Evolutionary conservation across 805 yeast species (phyloP), one percentile per base, ranked within the genome.

Genomic region (Millerago galiae): DNA sequence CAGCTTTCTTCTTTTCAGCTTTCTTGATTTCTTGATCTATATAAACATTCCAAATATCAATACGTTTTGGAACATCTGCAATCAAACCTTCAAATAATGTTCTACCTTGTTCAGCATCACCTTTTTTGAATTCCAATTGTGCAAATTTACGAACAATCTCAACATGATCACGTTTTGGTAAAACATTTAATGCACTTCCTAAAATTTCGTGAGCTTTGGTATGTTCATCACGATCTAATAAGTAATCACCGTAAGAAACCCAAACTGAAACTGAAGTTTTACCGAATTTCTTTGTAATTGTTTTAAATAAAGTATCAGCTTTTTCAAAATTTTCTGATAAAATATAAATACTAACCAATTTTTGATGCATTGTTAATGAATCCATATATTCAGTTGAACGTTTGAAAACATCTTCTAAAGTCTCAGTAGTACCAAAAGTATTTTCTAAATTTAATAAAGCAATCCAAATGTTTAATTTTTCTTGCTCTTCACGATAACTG

Each of bases 41-140:
- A 64, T 89, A 91, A 33, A 91, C 95, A 57, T 85, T 90, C 98
- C 98, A 91, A 48, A 91, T 64, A 63, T 91, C 99, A 48, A 87
- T 77, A 66, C 95, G 79, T 72, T 88, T 88, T 41, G 96, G 93
- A 37, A 85, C 91, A 59, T 90, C 93, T 18, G 91, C 77, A 41
- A 91, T 63, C 50, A 91, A 74, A 45, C 97, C 98, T 68, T 91
- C 98, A 57, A 91, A 87, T 52, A 91, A 72, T 2, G 97, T 86
- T 60, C 98, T 81, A 42, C 95, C 99, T 62, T 90, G 91, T 64
- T 91, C 99, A 8, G 88, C 68, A 50, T 89, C 96, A 52, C 98
- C 98, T 63, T 82, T 81, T 42, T 71, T 53, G 62, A 82, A 91
- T 63, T 91, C 98, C 43, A 90, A 66, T 62, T 84, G 90, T 18